Evolutionary conservation across 257 asterid genomes (phyloP), one percentile per base, ranked within the genome.

Genomic region (Galeopsis tetrahit): DNA sequence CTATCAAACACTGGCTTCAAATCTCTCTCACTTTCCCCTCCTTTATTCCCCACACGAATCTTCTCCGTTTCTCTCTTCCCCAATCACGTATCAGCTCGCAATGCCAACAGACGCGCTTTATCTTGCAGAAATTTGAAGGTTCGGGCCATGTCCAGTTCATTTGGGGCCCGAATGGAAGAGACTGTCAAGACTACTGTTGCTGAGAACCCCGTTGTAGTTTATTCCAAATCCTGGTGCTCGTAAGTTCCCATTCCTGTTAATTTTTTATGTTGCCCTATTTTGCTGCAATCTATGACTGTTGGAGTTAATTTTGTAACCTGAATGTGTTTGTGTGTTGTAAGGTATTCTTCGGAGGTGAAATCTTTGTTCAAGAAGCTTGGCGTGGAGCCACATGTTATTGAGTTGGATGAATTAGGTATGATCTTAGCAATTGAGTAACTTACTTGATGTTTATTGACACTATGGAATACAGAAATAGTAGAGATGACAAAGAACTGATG

Each of bases 161-260:
- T 84, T 42, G 96, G 90, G 31, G 80, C 89, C 28, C 74, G 85
- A 46, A 71, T 87, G 72, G 96, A 88, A 77, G 96, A 82, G 51
- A 71, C 79, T 6, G 90, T 94, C 51, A 84, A 84, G 78, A 84
- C 80, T 67, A 84, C 89, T 6, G 55, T 94, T 66, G 68, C 66
- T 31, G 91, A 84, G 3, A 86, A 84, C 72, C 95, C 97, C 32
- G 93, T 94, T 48, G 98, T 94, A 3, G 95, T 94, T 46, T 94
- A 94, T 82, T 91, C 98, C 82, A 94, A 94, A 80, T 82, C 93
- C 49, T 89, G 96, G 96, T 94, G 98, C 61, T 86, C 96, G 98
- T 94, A 63, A 79, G 98, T 88, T 56, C 10, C 42, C 59, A 5
- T 21, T 28, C 68, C 35, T 8, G 7, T 31, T 10, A 10, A 1